These are phyloP conservation scores for Globisporangium sylvaticum DNA, from an alignment of 352 stramenopile species.

Conservation along the genomic window DNA sequence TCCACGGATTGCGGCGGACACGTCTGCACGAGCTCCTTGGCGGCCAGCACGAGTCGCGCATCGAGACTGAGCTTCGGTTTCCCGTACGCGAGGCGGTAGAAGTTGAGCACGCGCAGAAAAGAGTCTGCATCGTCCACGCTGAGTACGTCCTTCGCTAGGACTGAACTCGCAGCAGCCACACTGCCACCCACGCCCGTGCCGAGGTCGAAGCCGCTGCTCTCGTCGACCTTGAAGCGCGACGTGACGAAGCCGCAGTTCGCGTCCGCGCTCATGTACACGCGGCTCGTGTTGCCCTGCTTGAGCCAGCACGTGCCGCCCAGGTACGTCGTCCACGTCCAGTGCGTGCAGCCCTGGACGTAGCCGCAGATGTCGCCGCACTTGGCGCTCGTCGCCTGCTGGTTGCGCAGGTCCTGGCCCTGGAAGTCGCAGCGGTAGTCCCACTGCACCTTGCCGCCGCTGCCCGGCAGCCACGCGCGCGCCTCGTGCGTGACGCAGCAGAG, in stretches of 20 bases:
- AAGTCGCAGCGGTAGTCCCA: conserved; percentile 35
- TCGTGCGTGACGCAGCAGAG: not conserved
- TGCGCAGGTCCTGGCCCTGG: conserved; percentile 15
- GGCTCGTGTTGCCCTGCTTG: conserved; percentile 17
- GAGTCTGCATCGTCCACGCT: conserved; percentile 23
- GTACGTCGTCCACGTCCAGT: conserved; percentile 34
- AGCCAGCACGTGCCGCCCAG: conserved; percentile 29
- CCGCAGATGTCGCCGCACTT: conserved; percentile 31
- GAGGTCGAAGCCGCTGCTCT: conserved; percentile 8
- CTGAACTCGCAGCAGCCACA: not conserved
- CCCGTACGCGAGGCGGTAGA: conserved; percentile 20
- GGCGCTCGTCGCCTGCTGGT: conserved; percentile 21
- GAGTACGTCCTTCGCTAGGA: conserved; percentile 9
- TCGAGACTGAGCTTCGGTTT: conserved; percentile 25
- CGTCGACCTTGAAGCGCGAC: conserved; percentile 10
- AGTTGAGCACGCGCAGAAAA: conserved; percentile 28
- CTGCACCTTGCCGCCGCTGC: conserved; percentile 23
- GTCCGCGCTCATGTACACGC: conserved; percentile 1
- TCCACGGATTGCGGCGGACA: conserved; percentile 12
- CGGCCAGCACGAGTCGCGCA: conserved; percentile 26
- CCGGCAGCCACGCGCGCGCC: conserved; percentile 17
- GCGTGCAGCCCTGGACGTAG: conserved; percentile 23
- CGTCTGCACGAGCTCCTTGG: conserved; percentile 27
- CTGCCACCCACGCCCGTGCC: not conserved
- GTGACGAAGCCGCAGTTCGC: conserved; percentile 15